Base-by-base conservation (phyloP, 805 yeast genomes). In the Yamadazyma endophytica region DNA sequence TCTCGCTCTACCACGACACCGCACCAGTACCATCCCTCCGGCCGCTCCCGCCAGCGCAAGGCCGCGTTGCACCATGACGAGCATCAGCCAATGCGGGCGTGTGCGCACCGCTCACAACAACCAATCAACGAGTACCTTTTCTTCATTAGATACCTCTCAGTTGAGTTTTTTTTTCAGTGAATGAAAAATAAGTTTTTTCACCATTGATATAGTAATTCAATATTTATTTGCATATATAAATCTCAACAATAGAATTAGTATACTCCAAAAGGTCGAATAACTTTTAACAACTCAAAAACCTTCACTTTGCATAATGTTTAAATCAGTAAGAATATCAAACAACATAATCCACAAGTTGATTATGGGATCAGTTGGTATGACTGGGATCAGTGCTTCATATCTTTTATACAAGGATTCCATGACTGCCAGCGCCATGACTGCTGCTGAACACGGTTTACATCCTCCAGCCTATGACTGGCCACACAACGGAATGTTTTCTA, bases 381-480 rank as follows among this genome's bases (percentile, higher is more conserved):
- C 85, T 37, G 95, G 95, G 46, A 67, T 84, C 41, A 74, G 86
- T 36, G 87, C 94, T 28, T 82, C 92, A 37, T 83, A 82, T 60
- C 68, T 82, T 52, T 69, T 84, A 54, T 87, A 87, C 68, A 77
- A 84, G 54, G 95, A 87, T 61, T 73, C 88, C 18, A 75, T 79
- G 61, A 79, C 87, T 42, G 96, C 96, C 37, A 79, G 76, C 53
- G 97, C 97, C 55, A 84, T 90, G 95, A 89, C 98, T 35, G 94
- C 92, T 46, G 96, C 97, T 47, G 98, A 92, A 70, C 97, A 92
- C 68, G 98, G 98, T 49, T 76, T 92, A 58, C 98, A 92, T 64
- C 82, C 98, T 21, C 96, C 97, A 43, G 79, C 79, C 37, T 89
- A 73, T 61, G 82, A 78, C 35, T 92, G 97, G 97, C 75, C 96